phyloP scores from a whole-genome alignment of 73 alveolate genomes.

The Tetrahymena borealis region DNA sequence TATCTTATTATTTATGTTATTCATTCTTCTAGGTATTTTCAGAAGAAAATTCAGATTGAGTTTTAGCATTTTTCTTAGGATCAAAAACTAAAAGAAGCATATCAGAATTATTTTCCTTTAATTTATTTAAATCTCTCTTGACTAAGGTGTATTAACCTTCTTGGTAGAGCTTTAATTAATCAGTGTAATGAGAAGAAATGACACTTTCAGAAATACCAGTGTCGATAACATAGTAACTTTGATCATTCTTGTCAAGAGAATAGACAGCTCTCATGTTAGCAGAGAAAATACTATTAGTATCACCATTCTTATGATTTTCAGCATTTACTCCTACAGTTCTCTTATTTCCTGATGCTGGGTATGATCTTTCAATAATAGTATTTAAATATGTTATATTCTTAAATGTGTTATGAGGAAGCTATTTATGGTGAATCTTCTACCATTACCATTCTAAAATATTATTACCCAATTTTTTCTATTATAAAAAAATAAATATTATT shows the following conservation, averaged over 20 bases:
- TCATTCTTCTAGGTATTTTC: too few relatives aligned
- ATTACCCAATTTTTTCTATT: background rate
- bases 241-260: slow-evolving; percentile 30
- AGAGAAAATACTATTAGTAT: background rate
- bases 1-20: too few relatives aligned
- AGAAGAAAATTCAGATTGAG: too few relatives aligned
- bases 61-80: too few relatives aligned
- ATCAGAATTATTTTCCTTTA: background rate
- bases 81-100: background rate
- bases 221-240: slow-evolving; percentile 20
- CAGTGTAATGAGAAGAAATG: background rate
- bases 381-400: background rate
- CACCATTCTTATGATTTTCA: background rate
- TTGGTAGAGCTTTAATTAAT: background rate
- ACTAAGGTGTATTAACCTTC: background rate
- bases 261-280: background rate
- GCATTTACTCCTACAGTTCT: background rate
- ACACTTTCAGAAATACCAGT: slow-evolving; percentile 3
- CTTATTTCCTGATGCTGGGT: background rate
- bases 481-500: background rate
- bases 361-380: background rate
- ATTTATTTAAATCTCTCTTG: background rate
- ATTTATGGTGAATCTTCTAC: background rate
- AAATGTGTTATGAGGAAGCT: background rate
- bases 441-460: background rate